Percentiles rank a stretch among this genome's conserved stretches.
Conservation (phyloP, 169 alveolate species). For the Perkinsus olseni region DNA sequence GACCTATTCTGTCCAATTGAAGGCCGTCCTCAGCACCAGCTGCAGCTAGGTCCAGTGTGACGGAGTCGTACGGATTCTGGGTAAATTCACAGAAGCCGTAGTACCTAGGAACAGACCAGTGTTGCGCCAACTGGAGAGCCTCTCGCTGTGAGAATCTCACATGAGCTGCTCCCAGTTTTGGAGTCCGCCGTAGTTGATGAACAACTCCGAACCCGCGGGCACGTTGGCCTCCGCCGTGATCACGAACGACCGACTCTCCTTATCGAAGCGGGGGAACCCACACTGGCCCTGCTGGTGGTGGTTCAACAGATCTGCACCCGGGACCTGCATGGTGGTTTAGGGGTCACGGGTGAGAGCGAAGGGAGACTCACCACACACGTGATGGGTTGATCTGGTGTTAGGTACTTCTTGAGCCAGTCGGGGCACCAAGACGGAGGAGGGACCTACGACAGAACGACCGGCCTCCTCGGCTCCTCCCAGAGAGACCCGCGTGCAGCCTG, state of each 20-base stretch:
- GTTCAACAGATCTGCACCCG: not conserved
- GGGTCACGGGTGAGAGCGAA: not conserved
- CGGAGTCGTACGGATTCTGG: not conserved
- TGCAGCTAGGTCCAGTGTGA: not conserved
- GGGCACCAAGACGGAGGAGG: not conserved
- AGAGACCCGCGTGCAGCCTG: too few relatives aligned
- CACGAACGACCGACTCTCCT: not conserved
- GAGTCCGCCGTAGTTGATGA: not conserved
- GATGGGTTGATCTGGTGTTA: not conserved
- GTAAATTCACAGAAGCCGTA: not conserved
- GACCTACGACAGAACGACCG: not conserved
- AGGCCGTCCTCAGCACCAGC: not conserved
- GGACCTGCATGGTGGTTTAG: not conserved
- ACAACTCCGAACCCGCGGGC: not conserved
- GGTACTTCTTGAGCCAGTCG: not conserved
- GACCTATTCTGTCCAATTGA: not conserved
- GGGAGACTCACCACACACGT: not conserved
- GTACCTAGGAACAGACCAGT: not conserved
- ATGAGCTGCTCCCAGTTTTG: not conserved
- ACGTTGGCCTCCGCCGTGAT: not conserved
- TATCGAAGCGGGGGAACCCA: not conserved
- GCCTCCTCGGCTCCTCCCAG: too few relatives aligned
- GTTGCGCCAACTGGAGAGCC: not conserved
- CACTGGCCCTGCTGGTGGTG: not conserved
- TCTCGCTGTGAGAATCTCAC: not conserved